Evolutionary conservation across 345 rosid species (phyloP).

Genomic region (Gossypium raimondii): DNA sequence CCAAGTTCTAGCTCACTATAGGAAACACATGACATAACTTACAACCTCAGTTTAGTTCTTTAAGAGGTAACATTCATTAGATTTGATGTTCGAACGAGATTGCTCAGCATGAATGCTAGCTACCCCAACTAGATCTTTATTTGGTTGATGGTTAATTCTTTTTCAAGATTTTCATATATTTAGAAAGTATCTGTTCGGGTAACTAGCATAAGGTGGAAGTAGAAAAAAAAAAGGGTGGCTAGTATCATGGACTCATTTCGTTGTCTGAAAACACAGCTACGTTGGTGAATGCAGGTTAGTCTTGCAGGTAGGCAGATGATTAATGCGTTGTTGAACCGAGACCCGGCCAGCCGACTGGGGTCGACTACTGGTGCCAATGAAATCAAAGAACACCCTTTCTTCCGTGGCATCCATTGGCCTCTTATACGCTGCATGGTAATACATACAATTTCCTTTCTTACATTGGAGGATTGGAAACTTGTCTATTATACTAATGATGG

Average conservation of each 20-base stretch:
- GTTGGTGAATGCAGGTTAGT: conserved; percentile 59
- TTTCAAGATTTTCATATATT: too few species aligned
- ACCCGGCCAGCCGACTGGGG: conserved; percentile 74
- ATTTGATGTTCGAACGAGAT: not conserved
- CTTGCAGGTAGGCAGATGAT: conserved; percentile 76
- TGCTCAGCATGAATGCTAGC: not conserved
- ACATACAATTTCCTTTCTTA: not conserved
- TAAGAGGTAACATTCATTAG: not conserved
- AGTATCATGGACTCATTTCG: not conserved
- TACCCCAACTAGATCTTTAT: too few species aligned
- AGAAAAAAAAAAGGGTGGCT: not conserved
- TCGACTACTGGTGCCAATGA: conserved; percentile 78
- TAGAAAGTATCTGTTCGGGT: too few species aligned
- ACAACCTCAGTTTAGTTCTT: not conserved
- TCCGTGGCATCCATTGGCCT: conserved; percentile 90
- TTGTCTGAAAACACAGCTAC: not conserved
- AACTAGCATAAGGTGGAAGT: not conserved
- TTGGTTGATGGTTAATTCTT: too few species aligned
- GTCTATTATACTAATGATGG: not conserved
- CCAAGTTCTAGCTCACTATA: not conserved
- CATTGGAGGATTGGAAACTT: not conserved
- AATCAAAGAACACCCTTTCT: conserved; percentile 85
- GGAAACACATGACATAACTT: not conserved
- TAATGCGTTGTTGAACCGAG: conserved; percentile 61
- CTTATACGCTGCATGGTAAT: conserved; percentile 89